Conservation (phyloP, 768 basidiomycete genomes). For the Mycena chlorophos region DNA sequence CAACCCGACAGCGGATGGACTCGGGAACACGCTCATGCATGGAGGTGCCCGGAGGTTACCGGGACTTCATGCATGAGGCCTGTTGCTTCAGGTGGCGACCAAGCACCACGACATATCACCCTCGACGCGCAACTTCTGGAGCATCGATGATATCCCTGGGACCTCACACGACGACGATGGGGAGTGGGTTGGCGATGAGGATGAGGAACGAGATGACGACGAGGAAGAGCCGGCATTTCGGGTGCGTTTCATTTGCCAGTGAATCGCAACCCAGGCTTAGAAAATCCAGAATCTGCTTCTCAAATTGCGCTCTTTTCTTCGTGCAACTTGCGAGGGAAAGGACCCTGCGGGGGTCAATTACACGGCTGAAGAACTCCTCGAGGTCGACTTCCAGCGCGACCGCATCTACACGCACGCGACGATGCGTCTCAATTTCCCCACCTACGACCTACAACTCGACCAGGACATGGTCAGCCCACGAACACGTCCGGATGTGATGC, state of each 20-base stretch:
- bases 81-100: too few relatives aligned
- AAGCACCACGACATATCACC: not conserved
- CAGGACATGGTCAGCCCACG: conserved; percentile 35
- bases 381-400: conserved; percentile 1
- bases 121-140: not conserved
- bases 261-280: too few relatives aligned
- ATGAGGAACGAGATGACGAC: not conserved
- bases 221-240: not conserved
- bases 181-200: not conserved
- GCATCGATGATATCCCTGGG: not conserved
- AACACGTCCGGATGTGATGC: conserved; percentile 27
- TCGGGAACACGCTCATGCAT: too few relatives aligned
- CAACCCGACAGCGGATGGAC: too few relatives aligned
- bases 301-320: not conserved
- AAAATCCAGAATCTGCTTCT: not conserved
- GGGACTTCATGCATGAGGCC: too few relatives aligned
- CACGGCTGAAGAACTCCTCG: not conserved
- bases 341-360: not conserved
- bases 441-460: conserved; percentile 34
- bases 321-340: not conserved
- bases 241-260: not conserved
- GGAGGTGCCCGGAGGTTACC: too few relatives aligned
- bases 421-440: conserved; percentile 34
- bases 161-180: not conserved
- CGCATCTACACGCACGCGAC: conserved; percentile 24